Conservation (phyloP, 192 early-diverging fungal species). For the Rhizophagus clarus region DNA sequence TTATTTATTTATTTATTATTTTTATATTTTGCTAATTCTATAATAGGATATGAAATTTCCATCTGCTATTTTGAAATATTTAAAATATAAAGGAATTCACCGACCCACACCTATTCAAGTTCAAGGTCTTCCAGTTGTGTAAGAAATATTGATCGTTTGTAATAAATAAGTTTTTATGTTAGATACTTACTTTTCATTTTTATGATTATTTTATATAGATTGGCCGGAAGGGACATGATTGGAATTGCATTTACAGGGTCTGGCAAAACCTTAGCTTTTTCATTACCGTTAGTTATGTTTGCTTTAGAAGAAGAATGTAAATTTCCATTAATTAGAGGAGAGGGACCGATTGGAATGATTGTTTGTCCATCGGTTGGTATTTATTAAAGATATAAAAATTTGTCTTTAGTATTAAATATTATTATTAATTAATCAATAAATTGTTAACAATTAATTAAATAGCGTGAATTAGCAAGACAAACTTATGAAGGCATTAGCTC, state of each 20-base stretch:
- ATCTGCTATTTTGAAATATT: conserved; percentile 70
- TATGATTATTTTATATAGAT: conserved; percentile 32
- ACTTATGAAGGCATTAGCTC: conserved; percentile 83
- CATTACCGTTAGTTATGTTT: conserved; percentile 88
- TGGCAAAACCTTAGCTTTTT: conserved; percentile 94
- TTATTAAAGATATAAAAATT: neutral
- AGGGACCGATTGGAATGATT: conserved; percentile 94
- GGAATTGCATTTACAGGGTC: conserved; percentile 98
- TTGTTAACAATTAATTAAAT: neutral
- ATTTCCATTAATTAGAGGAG: conserved; percentile 78
- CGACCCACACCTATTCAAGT: conserved; percentile 96
- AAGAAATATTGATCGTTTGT: conserved; percentile 25
- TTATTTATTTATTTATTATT: conserved; percentile 4
- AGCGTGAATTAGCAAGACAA: conserved; percentile 94
- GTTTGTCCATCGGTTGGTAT: conserved; percentile 84
- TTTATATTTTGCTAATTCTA: conserved; percentile 12
- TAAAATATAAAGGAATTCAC: conserved; percentile 80
- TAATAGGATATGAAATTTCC: conserved; percentile 85
- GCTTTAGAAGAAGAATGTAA: conserved; percentile 92
- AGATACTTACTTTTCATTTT: conserved; percentile 2
- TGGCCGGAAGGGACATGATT: conserved; percentile 96
- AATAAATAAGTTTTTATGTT: neutral
- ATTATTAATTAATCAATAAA: neutral
- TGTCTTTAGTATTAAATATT: neutral
- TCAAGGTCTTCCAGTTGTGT: conserved; percentile 92